A percentile compares a stretch with the other conserved stretches of the same genome.
Conservation (phyloP, 2,329 filamentous ascomycete species). For the Apiospora kogelbergensis region DNA sequence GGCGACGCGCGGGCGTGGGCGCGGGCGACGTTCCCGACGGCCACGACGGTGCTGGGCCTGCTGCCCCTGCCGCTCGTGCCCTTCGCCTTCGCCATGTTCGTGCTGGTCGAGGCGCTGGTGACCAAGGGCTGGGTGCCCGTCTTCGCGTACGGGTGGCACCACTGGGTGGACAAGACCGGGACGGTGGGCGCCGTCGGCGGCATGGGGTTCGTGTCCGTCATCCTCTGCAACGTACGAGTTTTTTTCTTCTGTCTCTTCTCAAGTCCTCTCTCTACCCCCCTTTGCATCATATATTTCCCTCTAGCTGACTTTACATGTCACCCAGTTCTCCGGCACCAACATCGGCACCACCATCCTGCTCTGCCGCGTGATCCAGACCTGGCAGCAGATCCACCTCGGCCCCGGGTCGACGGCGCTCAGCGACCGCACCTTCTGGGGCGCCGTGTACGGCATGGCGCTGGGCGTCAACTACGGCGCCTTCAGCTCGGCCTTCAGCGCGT, state of each 20-base stretch:
- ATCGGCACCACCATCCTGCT: conserved; percentile 75
- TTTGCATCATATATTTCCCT: too few species aligned
- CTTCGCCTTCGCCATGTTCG: conserved; percentile 73
- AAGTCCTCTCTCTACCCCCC: too few species aligned
- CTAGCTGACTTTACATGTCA: background rate
- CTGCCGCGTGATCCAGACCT: conserved; percentile 68
- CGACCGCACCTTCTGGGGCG: conserved; percentile 70
- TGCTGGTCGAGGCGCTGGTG: conserved; percentile 70
- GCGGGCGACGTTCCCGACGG: conserved; percentile 70
- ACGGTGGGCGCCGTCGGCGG: conserved; percentile 68
- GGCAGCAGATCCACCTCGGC: conserved; percentile 58
- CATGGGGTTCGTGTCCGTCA: conserved; percentile 71
- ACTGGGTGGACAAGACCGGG: conserved; percentile 70
- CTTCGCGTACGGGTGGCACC: conserved; percentile 72
- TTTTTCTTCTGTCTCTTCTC: conserved; percentile 17
- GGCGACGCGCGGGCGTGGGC: conserved; percentile 53
- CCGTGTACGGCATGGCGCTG: conserved; percentile 72
- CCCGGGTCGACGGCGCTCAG: conserved; percentile 41
- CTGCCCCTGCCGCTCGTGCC: conserved; percentile 68
- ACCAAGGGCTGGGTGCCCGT: conserved; percentile 74
- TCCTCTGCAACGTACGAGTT: conserved; percentile 68
- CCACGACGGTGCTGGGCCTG: conserved; percentile 62
- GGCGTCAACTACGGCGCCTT: conserved; percentile 77
- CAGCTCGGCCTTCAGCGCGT: conserved; percentile 70
- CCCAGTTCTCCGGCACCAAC: conserved; percentile 72